Evolutionary conservation across 1,139 yeast species (phyloP).

Genomic region (Yamadazyma trypodendri): DNA sequence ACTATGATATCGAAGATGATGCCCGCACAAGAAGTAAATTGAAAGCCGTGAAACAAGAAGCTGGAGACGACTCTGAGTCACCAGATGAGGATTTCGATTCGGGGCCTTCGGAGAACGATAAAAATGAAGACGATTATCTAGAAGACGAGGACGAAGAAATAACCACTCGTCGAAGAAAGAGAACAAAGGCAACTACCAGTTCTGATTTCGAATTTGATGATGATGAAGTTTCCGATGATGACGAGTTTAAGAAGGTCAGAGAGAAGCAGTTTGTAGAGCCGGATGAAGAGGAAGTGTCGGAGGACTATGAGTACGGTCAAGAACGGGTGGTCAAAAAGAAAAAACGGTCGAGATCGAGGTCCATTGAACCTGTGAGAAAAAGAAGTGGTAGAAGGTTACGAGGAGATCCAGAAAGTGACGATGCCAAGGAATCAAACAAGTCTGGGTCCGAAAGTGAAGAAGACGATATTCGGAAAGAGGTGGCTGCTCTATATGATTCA

Average conservation of each 20-base stretch:
- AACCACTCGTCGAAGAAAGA: constrained; percentile 15
- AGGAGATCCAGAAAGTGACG: constrained; percentile 16
- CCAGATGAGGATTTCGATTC: constrained; percentile 11
- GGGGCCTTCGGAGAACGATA: constrained; percentile 16
- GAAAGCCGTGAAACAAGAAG: too few species aligned
- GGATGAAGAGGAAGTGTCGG: constrained; percentile 31
- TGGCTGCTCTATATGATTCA: constrained; percentile 53
- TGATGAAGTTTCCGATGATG: constrained; percentile 26
- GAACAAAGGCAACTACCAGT: constrained; percentile 9
- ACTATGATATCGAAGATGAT: constrained; percentile 1
- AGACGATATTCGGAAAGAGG: constrained; percentile 47
- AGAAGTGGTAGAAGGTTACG: constrained; percentile 18
- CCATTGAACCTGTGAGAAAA: constrained; percentile 17
- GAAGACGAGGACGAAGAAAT: constrained; percentile 23
- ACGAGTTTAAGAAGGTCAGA: constrained; percentile 27
- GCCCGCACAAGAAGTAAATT: constrained; percentile 1
- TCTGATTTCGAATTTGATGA: constrained; percentile 20
- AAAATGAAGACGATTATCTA: constrained; percentile 16
- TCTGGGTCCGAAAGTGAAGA: constrained; percentile 21
- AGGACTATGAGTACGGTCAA: constrained; percentile 28
- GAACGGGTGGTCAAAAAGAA: constrained; percentile 19
- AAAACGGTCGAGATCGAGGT: constrained; percentile 21
- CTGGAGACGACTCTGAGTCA: constrained; percentile 4
- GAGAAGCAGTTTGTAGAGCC: constrained; percentile 39
- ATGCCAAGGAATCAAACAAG: constrained; percentile 13